Conservation (phyloP, 768 basidiomycete genomes). For the Lyophyllum semitale region DNA sequence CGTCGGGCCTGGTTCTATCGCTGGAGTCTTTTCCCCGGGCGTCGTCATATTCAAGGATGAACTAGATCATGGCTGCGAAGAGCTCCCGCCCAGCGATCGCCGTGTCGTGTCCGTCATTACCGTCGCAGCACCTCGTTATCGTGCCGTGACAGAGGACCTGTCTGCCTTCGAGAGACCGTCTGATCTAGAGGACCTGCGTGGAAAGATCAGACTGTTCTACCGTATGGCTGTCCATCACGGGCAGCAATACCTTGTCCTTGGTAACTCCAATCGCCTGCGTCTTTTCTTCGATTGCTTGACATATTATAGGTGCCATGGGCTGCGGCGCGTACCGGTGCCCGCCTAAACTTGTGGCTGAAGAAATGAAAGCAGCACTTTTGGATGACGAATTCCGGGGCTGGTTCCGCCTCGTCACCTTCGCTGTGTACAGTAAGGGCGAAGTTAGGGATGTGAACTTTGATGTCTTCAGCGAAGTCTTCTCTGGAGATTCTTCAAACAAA, state of each 20-base stretch:
- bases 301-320: slow-evolving; percentile 44
- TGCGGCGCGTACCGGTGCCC: slow-evolving; percentile 47
- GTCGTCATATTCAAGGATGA: slow-evolving; percentile 51
- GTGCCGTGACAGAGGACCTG: slow-evolving; percentile 28
- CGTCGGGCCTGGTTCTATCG: slow-evolving; percentile 37
- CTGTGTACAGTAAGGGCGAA: slow-evolving; percentile 36
- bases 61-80: slow-evolving; percentile 41
- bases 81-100: slow-evolving; percentile 32
- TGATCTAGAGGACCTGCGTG: slow-evolving; percentile 37
- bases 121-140: slow-evolving; percentile 42
- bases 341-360: slow-evolving; percentile 37
- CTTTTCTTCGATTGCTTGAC: neutral
- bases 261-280: slow-evolving; percentile 20
- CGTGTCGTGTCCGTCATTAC: slow-evolving; percentile 45
- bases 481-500: neutral
- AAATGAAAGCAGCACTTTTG: slow-evolving; percentile 42
- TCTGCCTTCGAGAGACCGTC: slow-evolving; percentile 22
- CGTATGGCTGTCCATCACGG: slow-evolving; percentile 42
- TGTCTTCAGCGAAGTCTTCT: slow-evolving; percentile 27
- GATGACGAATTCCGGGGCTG: slow-evolving; percentile 45
- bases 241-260: slow-evolving; percentile 38
- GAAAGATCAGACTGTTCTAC: slow-evolving; percentile 44
- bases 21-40: slow-evolving; percentile 45
- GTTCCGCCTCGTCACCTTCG: slow-evolving; percentile 42
- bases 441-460: slow-evolving; percentile 35